Conservation (phyloP, 106 monocot genomes). For the Platanthera guangdongensis region DNA sequence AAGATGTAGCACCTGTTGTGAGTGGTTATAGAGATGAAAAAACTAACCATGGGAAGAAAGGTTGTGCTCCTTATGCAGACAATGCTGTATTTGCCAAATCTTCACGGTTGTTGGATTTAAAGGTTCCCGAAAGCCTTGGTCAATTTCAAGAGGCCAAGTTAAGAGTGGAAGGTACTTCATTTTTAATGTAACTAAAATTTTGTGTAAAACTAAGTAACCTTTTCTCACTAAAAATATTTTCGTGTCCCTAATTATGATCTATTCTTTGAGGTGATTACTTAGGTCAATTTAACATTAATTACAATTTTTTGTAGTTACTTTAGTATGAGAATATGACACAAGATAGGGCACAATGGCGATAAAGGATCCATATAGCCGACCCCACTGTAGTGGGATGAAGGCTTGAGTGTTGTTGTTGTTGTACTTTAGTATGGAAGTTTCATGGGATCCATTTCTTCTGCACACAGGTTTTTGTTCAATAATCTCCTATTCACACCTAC, state of each 20-base stretch:
- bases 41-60: constrained; percentile 19
- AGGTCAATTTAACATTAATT: no score
- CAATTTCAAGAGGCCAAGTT: constrained; percentile 17
- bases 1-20: constrained; percentile 24
- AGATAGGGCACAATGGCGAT: no score
- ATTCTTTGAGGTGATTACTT: no score
- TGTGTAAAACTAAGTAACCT: not conserved
- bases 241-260: not conserved
- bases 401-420: no score
- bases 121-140: constrained; percentile 8
- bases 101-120: constrained; percentile 9
- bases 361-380: no score
- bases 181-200: not conserved
- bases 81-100: constrained; percentile 10
- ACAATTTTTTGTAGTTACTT: no score
- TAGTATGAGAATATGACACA: no score
- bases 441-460: not conserved
- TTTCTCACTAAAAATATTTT: not conserved
- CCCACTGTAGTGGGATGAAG: no score
- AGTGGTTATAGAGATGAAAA: constrained; percentile 34
- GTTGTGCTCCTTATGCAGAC: constrained; percentile 8
- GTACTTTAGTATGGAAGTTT: no score
- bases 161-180: constrained; percentile 22
- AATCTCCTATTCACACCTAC: not conserved
- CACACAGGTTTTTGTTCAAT: not conserved